Evolutionary conservation across 768 basidiomycete species (phyloP).

Genomic region (Macrolepiota albuminosa): DNA sequence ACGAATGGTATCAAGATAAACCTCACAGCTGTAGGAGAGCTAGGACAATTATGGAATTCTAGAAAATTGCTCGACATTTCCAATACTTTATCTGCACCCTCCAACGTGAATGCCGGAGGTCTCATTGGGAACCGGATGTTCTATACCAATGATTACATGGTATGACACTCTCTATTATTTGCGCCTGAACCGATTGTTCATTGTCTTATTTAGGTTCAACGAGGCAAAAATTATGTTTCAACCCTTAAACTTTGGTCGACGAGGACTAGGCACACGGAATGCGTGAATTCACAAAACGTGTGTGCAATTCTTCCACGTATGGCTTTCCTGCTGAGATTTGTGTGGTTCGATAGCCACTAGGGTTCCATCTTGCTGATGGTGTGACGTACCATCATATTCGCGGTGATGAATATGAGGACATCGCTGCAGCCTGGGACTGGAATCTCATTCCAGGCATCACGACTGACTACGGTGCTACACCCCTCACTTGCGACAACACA

Average conservation of each 20-base stretch:
- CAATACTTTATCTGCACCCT: slow-evolving; percentile 29
- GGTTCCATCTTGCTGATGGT: slow-evolving; percentile 70
- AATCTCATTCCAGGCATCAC: slow-evolving; percentile 72
- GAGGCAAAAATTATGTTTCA: slow-evolving; percentile 54
- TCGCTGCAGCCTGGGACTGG: slow-evolving; percentile 74
- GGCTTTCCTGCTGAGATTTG: background rate
- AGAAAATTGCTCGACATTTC: slow-evolving; percentile 32
- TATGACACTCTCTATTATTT: slow-evolving; percentile 17
- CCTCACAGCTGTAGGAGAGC: slow-evolving; percentile 28
- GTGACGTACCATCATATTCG: slow-evolving; percentile 56
- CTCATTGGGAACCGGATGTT: slow-evolving; percentile 60
- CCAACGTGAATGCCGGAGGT: slow-evolving; percentile 49
- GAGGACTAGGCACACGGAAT: slow-evolving; percentile 59
- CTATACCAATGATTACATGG: slow-evolving; percentile 68
- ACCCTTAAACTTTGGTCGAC: slow-evolving; percentile 62
- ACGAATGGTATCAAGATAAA: slow-evolving; percentile 55
- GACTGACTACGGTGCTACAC: slow-evolving; percentile 55
- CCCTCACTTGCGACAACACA: slow-evolving; percentile 43
- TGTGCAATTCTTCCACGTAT: background rate
- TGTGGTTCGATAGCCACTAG: slow-evolving; percentile 39
- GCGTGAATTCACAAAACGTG: slow-evolving; percentile 60
- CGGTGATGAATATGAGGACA: slow-evolving; percentile 73
- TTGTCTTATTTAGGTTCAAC: slow-evolving; percentile 44
- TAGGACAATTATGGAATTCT: slow-evolving; percentile 16
- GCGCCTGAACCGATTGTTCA: background rate